phyloP scores from a whole-genome alignment of 2,329 filamentous ascomycete genomes.

The Aspergillus tubingensis region DNA sequence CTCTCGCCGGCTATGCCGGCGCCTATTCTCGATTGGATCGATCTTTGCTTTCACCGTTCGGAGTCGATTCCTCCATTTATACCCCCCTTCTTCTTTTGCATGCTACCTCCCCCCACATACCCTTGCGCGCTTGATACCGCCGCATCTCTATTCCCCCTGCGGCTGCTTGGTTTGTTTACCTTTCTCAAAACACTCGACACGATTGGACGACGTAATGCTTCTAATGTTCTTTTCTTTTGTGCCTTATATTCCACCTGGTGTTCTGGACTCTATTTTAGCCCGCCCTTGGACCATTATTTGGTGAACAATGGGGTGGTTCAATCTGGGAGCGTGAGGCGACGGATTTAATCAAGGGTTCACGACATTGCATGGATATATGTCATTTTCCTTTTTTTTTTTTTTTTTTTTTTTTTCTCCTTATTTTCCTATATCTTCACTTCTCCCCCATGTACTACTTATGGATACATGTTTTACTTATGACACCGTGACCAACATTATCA shows the following conservation, averaged over 20 bases:
- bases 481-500: neutral
- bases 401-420: constrained; percentile 9
- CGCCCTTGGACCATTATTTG: constrained; percentile 6
- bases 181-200: constrained; percentile 30
- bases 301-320: constrained; percentile 6
- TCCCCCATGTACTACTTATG: constrained; percentile 17
- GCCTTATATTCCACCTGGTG: constrained; percentile 13
- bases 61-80: constrained; percentile 15
- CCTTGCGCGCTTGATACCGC: constrained; percentile 8
- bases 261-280: constrained; percentile 14
- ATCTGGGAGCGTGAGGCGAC: constrained; percentile 15
- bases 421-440: constrained; percentile 6
- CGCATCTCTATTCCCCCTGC: constrained; percentile 9
- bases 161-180: constrained; percentile 22
- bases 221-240: constrained; percentile 26
- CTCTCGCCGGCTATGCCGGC: constrained; percentile 13
- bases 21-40: constrained; percentile 11
- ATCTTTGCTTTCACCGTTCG: constrained; percentile 10
- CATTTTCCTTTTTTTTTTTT: constrained; percentile 10
- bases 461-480: constrained; percentile 16
- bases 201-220: constrained; percentile 36
- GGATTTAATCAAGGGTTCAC: constrained; percentile 16
- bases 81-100: constrained; percentile 13
- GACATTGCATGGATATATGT: constrained; percentile 23
- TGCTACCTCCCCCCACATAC: constrained; percentile 1